Base-by-base conservation (phyloP, 2,329 filamentous ascomycete genomes). In the Aspergillus carbonarius region DNA sequence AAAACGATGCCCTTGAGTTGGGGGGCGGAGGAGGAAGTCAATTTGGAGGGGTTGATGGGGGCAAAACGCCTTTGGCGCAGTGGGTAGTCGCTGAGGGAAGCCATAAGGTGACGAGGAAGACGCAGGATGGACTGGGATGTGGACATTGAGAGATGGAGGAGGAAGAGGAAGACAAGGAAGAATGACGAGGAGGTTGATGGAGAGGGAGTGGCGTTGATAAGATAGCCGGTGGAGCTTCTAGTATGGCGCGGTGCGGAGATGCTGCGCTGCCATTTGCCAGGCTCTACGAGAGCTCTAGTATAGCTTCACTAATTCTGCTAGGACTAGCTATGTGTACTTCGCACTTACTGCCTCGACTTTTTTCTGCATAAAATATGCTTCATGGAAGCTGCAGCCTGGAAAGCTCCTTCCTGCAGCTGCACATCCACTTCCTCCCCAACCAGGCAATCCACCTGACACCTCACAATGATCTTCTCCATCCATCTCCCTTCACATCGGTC, bases 1-100 rank as follows among this genome's bases (percentile, higher is more conserved):
- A 98, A 98, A 13, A 98, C 80, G 25, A 88, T 81, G 1, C 85
- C 85, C 66, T 81, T 80, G 57, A 88, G 68, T 30, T 67, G 68
- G 42, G 82, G 80, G 17, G 75, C 74, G 61, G 49, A 70, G 61
- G 49, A 70, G 61, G 54, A 71, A 64, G 18, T 66, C 59, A 47
- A 53, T 55, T 60, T 67, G 64, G 66, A 65, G 5, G 76, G 70
- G 58, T 77, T 71, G 55, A 85, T 70, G 12, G 83, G 82, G 5
- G 82, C 81, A 62, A 85, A 85, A 37, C 74, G 76, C 59, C 81
- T 75, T 40, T 70, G 71, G 35, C 67, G 72, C 51, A 72, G 64
- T 32, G 63, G 55, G 12, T 66, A 63, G 44, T 63, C 54, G 42
- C 57, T 54, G 13, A 64, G 42, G 25, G 66, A 67, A 17, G 65